These are phyloP conservation scores for Botrytis deweyae DNA, from an alignment of 2,329 filamentous ascomycete species.

Conservation along the genomic window DNA sequence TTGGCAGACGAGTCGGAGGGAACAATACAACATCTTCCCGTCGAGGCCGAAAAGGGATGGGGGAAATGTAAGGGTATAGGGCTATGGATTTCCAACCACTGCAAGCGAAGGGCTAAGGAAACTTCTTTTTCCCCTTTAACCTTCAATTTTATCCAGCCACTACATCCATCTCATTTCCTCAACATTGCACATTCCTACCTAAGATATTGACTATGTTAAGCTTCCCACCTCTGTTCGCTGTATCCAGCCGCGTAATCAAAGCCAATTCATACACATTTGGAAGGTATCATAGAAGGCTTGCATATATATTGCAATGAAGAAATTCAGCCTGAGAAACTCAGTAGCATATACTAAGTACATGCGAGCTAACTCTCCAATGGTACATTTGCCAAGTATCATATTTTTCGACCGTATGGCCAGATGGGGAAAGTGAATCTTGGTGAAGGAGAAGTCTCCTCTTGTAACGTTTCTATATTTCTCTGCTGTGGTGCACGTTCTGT, in stretches of 20 bases:
- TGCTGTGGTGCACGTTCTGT: slow-evolving; percentile 3
- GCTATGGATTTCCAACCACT: background rate
- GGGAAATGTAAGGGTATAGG: background rate
- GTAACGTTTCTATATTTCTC: slow-evolving; percentile 16
- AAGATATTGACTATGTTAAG: background rate
- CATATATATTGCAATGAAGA: slow-evolving; percentile 2
- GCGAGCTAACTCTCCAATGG: background rate
- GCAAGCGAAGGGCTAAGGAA: slow-evolving; percentile 2
- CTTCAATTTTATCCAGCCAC: background rate
- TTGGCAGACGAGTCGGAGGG: background rate
- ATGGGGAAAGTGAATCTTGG: background rate
- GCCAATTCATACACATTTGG: slow-evolving; percentile 2
- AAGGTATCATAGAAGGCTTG: slow-evolving; percentile 16
- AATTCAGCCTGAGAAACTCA: background rate
- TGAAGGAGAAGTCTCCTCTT: slow-evolving; percentile 14
- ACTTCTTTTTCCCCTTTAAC: background rate
- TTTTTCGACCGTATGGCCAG: background rate
- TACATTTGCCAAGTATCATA: slow-evolving; percentile 7
- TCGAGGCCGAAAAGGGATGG: background rate
- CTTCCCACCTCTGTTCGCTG: background rate
- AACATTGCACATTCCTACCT: background rate
- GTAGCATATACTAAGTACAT: background rate
- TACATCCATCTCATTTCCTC: background rate
- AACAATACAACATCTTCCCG: background rate
- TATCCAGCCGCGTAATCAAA: slow-evolving; percentile 5